phyloP scores from a whole-genome alignment of 1,284 basidiomycete species.

The Gastroboletus turbinatus region DNA sequence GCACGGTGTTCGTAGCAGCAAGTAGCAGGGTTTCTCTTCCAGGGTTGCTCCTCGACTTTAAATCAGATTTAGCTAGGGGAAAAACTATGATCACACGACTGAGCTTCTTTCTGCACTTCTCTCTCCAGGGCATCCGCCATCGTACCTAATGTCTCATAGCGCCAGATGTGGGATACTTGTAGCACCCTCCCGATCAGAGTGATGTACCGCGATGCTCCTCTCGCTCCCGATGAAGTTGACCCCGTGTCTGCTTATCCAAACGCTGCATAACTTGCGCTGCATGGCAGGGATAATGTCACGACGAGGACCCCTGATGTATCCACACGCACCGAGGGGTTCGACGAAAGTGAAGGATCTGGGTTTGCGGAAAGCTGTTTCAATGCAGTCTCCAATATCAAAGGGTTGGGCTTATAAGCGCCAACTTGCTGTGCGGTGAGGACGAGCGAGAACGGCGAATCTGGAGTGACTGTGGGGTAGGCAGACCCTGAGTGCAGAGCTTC shows the following conservation, averaged over 20 bases:
- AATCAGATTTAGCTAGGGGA: not conserved
- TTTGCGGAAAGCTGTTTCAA: conserved; percentile 38
- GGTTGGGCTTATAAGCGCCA: conserved; percentile 62
- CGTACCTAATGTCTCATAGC: conserved; percentile 54
- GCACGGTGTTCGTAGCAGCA: not conserved
- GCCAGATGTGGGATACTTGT: conserved; percentile 40
- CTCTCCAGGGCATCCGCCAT: conserved; percentile 55
- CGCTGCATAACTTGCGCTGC: conserved; percentile 48
- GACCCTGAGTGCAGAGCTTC: conserved; percentile 47
- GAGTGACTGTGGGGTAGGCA: conserved; percentile 41
- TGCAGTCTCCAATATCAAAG: conserved; percentile 46
- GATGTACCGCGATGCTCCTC: not conserved
- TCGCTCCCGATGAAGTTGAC: conserved; percentile 42
- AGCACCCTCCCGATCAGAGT: conserved; percentile 18
- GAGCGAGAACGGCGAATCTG: conserved; percentile 57
- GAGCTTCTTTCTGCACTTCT: conserved; percentile 23
- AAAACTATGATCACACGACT: conserved; percentile 1
- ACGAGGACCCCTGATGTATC: conserved; percentile 48
- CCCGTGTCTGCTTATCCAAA: conserved; percentile 61
- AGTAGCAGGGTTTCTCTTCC: not conserved
- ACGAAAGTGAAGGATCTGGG: conserved; percentile 35
- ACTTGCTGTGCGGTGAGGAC: conserved; percentile 58
- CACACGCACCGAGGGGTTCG: conserved; percentile 36
- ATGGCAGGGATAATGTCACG: conserved; percentile 59
- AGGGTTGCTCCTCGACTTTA: conserved; percentile 6